Conservation (phyloP, 768 basidiomycete genomes). For the Trametes gibbosa region DNA sequence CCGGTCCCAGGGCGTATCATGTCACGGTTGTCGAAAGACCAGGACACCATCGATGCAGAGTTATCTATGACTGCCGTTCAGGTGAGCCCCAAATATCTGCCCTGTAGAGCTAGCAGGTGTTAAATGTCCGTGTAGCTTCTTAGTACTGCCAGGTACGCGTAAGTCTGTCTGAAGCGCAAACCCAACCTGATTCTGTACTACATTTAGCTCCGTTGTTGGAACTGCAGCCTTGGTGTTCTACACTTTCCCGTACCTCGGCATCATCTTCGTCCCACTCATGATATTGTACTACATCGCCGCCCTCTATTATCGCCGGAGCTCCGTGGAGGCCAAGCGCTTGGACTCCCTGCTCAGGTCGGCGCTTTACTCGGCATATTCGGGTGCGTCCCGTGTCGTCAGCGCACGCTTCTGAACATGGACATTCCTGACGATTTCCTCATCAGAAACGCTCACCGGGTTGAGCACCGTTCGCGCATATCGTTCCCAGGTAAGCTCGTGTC, state of each 20-base stretch:
- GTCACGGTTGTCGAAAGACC: slow-evolving; percentile 59
- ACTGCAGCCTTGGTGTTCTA: slow-evolving; percentile 62
- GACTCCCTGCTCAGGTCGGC: slow-evolving; percentile 61
- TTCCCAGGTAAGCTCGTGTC: slow-evolving; percentile 40
- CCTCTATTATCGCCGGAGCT: slow-evolving; percentile 56
- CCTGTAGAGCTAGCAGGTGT: not conserved
- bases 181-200: no score
- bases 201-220: slow-evolving; percentile 49
- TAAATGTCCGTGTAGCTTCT: slow-evolving; percentile 19
- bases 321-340: slow-evolving; percentile 63
- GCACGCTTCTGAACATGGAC: not conserved
- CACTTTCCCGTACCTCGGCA: slow-evolving; percentile 55
- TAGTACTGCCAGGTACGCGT: slow-evolving; percentile 20
- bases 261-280: slow-evolving; percentile 53
- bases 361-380: slow-evolving; percentile 57
- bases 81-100: slow-evolving; percentile 27
- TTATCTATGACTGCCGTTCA: slow-evolving; percentile 47
- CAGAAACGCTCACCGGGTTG: slow-evolving; percentile 62
- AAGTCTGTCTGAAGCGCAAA: not conserved
- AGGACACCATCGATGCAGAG: slow-evolving; percentile 54
- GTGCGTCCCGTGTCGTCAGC: slow-evolving; percentile 30
- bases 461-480: slow-evolving; percentile 62
- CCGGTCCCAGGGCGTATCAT: slow-evolving; percentile 47
- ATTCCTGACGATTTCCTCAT: not conserved
- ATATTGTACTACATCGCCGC: slow-evolving; percentile 53